Base-by-base conservation (phyloP, 2,329 filamentous ascomycete genomes). In the Thermoascus crustaceus region DNA sequence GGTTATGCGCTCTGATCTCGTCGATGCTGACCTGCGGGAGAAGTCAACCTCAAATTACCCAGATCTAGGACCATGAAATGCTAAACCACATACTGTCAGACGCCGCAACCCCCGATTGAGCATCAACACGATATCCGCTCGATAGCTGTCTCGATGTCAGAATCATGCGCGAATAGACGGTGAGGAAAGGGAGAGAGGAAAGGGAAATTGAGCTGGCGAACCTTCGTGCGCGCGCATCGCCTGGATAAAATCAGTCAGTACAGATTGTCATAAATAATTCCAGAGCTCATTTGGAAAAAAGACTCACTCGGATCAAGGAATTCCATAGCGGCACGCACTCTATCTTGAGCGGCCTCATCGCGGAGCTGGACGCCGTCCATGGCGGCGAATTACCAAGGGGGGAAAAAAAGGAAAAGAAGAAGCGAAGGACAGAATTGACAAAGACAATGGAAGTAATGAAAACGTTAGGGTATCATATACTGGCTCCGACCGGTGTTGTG, bases 231-330 rank as follows among this genome's bases (percentile, higher is more conserved):
- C 70, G 62, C 16, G 68, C 68, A 63, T 79, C 75, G 48, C 63
- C 75, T 78, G 40, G n/a, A 34, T 23, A 34, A 41, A 40, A 17
- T n/a, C n/a, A 40, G 44, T 40, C 11, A 49, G 37, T 30, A 44
- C 22, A 38, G 45, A 16, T n/a, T 27, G 19, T 9, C 9, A 13
- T n/a, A 24, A 7, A 6, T 3, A n/a, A 37, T 7, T 4, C 21
- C 18, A 9, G 7, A 14, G 10, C 5, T 40, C 23, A 30, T 7
- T n/a, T 16, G 27, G 17, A 29, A 2, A 14, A 8, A 32, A 11
- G 18, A 62, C 80, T 54, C 75, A 94, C 87, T 80, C 42, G 89
- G 89, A 69, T 95, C 89, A 27, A 96, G 77, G 55, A 96, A 95
- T 60, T 95, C 88, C 52, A 82, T 76, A n/a, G 86, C 87, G 45